phyloP scores from a whole-genome alignment of 257 asterid genomes.

The Petunia axillaris region DNA sequence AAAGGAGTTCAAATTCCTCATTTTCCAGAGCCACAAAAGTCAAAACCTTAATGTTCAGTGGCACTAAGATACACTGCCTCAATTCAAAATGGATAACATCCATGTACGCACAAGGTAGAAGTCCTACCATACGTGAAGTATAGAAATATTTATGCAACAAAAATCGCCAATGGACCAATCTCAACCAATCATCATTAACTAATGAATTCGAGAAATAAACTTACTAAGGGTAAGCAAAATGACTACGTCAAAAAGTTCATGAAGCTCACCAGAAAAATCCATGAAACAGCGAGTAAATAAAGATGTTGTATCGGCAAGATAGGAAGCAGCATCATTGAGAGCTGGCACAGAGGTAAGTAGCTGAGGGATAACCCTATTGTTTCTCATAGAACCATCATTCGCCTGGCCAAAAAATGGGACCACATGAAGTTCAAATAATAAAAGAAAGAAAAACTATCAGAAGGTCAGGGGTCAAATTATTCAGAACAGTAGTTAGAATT shows the following conservation, averaged over 20 bases:
- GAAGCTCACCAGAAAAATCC: constrained; percentile 55
- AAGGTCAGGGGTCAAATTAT: neutral
- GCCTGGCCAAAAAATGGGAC: constrained; percentile 42
- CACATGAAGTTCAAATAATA: constrained; percentile 12
- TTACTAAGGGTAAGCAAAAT: neutral
- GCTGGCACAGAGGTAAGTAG: constrained; percentile 74
- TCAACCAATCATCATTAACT: constrained; percentile 16
- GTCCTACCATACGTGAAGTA: neutral
- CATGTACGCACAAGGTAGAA: neutral
- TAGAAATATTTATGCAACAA: neutral
- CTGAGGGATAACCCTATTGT: constrained; percentile 72
- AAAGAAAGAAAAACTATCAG: neutral
- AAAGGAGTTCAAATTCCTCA: neutral
- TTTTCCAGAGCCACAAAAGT: neutral
- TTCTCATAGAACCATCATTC: constrained; percentile 44
- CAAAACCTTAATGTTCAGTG: constrained; percentile 3
- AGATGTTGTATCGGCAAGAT: constrained; percentile 78
- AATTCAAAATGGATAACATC: neutral
- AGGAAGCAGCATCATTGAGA: constrained; percentile 82
- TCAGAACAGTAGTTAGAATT: neutral
- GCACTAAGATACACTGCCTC: neutral
- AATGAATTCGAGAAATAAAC: neutral
- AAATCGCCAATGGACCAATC: neutral
- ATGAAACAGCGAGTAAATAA: constrained; percentile 81
- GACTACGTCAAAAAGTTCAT: neutral